Percentiles rank a stretch among this genome's conserved stretches.
phyloP scores from a whole-genome alignment of 306 rosid genomes.

The Arachis hypogaea region DNA sequence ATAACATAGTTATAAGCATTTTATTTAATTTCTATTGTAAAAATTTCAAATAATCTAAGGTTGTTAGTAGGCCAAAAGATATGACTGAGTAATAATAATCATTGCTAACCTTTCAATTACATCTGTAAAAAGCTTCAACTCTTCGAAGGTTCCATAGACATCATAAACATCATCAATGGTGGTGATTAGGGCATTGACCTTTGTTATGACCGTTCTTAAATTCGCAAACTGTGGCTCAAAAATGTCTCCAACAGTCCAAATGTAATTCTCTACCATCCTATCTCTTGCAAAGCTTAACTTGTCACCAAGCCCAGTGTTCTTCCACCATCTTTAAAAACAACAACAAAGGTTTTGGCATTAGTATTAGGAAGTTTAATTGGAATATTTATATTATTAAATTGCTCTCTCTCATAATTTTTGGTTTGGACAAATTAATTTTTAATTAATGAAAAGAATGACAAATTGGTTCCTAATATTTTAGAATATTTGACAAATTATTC shows the following conservation, averaged over 20 bases:
- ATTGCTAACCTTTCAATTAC: conserved; percentile 31
- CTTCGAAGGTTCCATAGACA: conserved; percentile 28
- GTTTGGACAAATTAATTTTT: too few relatives aligned
- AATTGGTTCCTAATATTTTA: too few relatives aligned
- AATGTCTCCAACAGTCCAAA: conserved; percentile 24
- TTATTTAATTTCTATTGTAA: neutral
- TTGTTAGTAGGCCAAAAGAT: too few relatives aligned
- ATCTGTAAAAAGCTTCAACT: conserved; percentile 27
- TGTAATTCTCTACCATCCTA: conserved; percentile 25
- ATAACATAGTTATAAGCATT: neutral
- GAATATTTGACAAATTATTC: too few relatives aligned
- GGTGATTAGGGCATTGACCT: neutral
- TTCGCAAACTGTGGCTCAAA: conserved; percentile 22
- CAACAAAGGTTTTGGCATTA: neutral
- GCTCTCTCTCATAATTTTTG: too few relatives aligned
- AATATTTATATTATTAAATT: too few relatives aligned
- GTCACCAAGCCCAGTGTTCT: neutral
- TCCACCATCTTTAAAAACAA: conserved; percentile 37
- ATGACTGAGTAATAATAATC: neutral
- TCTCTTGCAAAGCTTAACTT: conserved; percentile 30
- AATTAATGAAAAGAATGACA: too few relatives aligned
- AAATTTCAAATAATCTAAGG: neutral
- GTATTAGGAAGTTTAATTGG: neutral
- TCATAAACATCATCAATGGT: conserved; percentile 35
- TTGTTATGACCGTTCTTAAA: conserved; percentile 5